Evolutionary conservation across 495 filamentous ascomycete genomes (phyloP).

Genomic region (Xylaria scruposa): DNA sequence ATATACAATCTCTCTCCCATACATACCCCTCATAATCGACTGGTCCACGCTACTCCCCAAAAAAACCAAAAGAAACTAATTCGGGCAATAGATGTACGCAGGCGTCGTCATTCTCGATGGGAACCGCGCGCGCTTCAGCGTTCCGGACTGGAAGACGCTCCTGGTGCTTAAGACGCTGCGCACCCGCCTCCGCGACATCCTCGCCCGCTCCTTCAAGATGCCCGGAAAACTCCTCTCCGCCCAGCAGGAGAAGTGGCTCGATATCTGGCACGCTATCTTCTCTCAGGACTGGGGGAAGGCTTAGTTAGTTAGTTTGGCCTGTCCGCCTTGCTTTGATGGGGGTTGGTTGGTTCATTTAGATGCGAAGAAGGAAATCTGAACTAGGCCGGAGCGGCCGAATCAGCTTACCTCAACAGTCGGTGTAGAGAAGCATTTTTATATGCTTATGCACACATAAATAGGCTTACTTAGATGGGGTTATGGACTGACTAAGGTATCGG

Average conservation of each 20-base stretch:
- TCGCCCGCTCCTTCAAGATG: constrained; percentile 71
- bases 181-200: constrained; percentile 68
- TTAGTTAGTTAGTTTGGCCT: not conserved
- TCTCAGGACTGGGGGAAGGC: constrained; percentile 36
- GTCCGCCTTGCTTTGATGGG: not conserved
- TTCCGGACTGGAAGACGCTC: constrained; percentile 90
- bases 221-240: constrained; percentile 74
- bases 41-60: not conserved
- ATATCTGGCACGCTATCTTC: constrained; percentile 67
- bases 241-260: constrained; percentile 75
- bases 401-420: too few species aligned
- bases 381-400: too few species aligned
- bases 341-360: not conserved
- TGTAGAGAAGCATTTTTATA: not conserved
- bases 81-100: constrained; percentile 67
- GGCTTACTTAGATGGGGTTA: not conserved
- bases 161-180: constrained; percentile 82
- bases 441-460: not conserved
- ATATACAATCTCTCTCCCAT: not conserved
- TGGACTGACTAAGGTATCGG: not conserved
- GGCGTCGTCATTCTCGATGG: constrained; percentile 86
- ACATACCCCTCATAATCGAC: not conserved
- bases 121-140: constrained; percentile 83
- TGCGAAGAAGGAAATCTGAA: too few species aligned
- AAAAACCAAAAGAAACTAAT: constrained; percentile 22